Percentiles rank a stretch among this genome's conserved stretches.
These are phyloP conservation scores for Cryptosporidium parvum DNA, from an alignment of 169 alveolate genomes.

Conservation along the genomic window DNA sequence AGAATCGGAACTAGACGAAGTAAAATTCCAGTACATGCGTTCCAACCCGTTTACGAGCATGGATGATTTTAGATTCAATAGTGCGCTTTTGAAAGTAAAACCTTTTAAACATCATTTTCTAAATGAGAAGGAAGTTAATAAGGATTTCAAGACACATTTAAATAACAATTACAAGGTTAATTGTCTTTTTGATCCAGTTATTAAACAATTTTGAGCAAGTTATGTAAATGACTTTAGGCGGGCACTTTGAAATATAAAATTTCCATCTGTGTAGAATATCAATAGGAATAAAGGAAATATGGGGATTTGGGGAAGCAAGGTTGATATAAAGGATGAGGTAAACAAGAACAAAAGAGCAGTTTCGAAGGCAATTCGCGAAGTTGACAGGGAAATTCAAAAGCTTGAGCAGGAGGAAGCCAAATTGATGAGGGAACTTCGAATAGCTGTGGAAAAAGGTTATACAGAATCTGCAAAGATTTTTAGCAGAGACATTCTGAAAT, in stretches of 20 bases:
- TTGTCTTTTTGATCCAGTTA: not conserved
- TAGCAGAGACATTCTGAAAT: conserved; percentile 50
- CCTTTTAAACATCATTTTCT: not conserved
- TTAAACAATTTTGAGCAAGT: not conserved
- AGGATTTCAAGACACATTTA: not conserved
- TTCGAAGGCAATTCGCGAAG: conserved; percentile 60
- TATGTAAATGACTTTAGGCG: not conserved
- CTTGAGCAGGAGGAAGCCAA: conserved; percentile 44
- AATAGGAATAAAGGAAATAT: conserved; percentile 3
- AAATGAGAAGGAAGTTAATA: not conserved
- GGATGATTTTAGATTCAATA: conserved; percentile 1
- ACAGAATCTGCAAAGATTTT: conserved; percentile 57
- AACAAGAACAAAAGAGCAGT: conserved; percentile 65
- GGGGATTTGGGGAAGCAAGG: conserved; percentile 68
- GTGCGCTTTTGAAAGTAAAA: not conserved
- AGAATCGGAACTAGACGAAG: not conserved
- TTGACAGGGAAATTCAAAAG: conserved; percentile 66
- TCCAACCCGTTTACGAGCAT: conserved; percentile 34
- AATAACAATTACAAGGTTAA: not conserved
- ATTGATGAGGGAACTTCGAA: conserved; percentile 18
- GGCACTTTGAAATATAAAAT: not conserved
- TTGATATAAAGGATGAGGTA: conserved; percentile 48
- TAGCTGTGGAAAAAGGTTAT: conserved; percentile 54
- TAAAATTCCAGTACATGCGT: not conserved
- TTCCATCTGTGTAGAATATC: not conserved